Conservation (phyloP, 2,329 filamentous ascomycete genomes). For the Arthroderma sp. region DNA sequence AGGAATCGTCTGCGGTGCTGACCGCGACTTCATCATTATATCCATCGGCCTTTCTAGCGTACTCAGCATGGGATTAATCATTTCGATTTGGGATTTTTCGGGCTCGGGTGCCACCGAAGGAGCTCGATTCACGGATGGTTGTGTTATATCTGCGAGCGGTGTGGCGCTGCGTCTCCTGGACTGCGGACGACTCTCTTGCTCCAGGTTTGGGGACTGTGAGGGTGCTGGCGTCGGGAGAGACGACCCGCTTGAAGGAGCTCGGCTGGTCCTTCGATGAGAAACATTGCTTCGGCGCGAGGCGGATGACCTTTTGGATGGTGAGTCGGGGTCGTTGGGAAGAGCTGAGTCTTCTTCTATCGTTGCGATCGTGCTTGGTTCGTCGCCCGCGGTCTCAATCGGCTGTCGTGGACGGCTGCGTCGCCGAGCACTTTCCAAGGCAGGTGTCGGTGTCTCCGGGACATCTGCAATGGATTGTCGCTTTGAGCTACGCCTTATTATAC, state of each 20-base stretch:
- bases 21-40: conserved; percentile 77
- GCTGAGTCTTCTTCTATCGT: conserved; percentile 33
- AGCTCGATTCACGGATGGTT: conserved; percentile 30
- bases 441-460: conserved; percentile 33
- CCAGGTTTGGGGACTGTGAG: conserved; percentile 44
- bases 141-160: conserved; percentile 63
- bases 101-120: conserved; percentile 30
- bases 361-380: conserved; percentile 31
- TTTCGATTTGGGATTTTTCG: conserved; percentile 44
- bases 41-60: conserved; percentile 83
- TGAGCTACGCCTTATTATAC: conserved; percentile 44
- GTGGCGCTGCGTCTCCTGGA: conserved; percentile 26
- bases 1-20: conserved; percentile 48
- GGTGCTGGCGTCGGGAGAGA: conserved; percentile 37
- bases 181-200: conserved; percentile 8
- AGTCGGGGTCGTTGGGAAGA: conserved; percentile 35
- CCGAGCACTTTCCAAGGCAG: conserved; percentile 11
- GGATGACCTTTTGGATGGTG: conserved; percentile 43
- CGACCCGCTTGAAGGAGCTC: conserved; percentile 29
- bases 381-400: conserved; percentile 9
- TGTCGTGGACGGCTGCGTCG: conserved; percentile 16
- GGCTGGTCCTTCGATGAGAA: conserved; percentile 25
- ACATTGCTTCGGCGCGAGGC: conserved; percentile 60
- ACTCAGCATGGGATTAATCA: conserved; percentile 63
- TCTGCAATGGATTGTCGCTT: conserved; percentile 40